Conservation (phyloP, 169 alveolate species). For the Nephromyces sp. region DNA sequence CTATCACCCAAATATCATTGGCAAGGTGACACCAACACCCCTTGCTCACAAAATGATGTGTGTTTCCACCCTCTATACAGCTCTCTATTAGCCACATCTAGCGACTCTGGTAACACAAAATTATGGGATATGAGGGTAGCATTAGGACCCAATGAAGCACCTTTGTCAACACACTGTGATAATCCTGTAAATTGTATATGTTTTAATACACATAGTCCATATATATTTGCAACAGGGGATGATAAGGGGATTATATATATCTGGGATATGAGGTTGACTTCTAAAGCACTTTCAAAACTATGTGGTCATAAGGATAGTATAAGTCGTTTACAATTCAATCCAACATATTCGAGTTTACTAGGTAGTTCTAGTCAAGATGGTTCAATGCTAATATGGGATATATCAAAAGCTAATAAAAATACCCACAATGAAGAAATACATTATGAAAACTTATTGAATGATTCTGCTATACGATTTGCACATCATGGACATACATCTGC, state of each 20-base stretch:
- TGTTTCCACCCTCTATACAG: not conserved
- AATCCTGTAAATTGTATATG: slow-evolving; percentile 2
- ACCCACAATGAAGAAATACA: not conserved
- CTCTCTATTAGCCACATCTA: not conserved
- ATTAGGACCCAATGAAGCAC: too few species aligned
- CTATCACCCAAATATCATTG: not conserved
- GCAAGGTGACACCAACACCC: not conserved
- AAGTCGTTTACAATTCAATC: not conserved
- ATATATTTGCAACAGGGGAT: not conserved
- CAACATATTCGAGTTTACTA: not conserved
- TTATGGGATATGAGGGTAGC: not conserved
- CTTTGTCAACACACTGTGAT: too few species aligned
- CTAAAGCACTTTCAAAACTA: slow-evolving; percentile 1
- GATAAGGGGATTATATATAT: not conserved
- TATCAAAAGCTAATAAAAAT: not conserved
- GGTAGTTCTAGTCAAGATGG: not conserved
- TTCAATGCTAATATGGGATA: slow-evolving; percentile 2
- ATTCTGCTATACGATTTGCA: slow-evolving; percentile 1
- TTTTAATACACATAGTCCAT: slow-evolving; percentile 9
- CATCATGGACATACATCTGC: slow-evolving; percentile 32
- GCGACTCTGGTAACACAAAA: not conserved
- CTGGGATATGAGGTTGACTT: slow-evolving; percentile 1
- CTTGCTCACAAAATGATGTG: not conserved
- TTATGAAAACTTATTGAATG: not conserved
- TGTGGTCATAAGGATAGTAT: not conserved